Evolutionary conservation across 495 filamentous ascomycete species (phyloP).

Genomic region (Neurospora sp.): DNA sequence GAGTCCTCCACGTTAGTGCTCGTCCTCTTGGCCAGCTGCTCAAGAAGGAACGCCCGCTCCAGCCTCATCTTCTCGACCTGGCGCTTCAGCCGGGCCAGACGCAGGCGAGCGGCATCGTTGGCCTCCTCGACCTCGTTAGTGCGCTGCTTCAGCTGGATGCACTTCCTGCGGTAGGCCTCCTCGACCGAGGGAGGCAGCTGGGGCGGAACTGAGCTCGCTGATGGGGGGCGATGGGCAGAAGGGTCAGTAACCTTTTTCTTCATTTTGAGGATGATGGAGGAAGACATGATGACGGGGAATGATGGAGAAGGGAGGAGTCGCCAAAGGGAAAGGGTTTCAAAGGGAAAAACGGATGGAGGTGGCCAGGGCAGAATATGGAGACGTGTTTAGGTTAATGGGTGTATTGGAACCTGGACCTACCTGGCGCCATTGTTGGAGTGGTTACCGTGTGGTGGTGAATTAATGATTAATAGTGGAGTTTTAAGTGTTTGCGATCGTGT

Average conservation of each 20-base stretch:
- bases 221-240: neutral
- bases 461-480: slow-evolving; percentile 1
- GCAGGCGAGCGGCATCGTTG: slow-evolving; percentile 69
- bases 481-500: neutral
- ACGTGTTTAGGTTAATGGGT: too few species aligned
- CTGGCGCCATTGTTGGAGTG: slow-evolving; percentile 15
- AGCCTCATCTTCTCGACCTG: slow-evolving; percentile 86
- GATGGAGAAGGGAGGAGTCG: neutral
- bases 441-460: neutral
- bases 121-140: slow-evolving; percentile 82
- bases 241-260: slow-evolving; percentile 5
- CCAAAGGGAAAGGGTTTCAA: neutral
- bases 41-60: slow-evolving; percentile 79
- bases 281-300: neutral
- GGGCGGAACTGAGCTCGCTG: slow-evolving; percentile 43
- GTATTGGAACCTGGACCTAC: slow-evolving; percentile 10
- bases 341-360: neutral
- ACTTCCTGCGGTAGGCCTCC: slow-evolving; percentile 92
- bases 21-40: slow-evolving; percentile 76
- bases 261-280: neutral
- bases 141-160: slow-evolving; percentile 85
- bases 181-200: slow-evolving; percentile 88
- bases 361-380: neutral
- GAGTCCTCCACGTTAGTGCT: slow-evolving; percentile 70
- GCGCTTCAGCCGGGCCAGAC: slow-evolving; percentile 69